Evolutionary conservation across 768 basidiomycete genomes (phyloP), one percentile per base, ranked within the genome.

Genomic region (Pleurotus cornucopiae): DNA sequence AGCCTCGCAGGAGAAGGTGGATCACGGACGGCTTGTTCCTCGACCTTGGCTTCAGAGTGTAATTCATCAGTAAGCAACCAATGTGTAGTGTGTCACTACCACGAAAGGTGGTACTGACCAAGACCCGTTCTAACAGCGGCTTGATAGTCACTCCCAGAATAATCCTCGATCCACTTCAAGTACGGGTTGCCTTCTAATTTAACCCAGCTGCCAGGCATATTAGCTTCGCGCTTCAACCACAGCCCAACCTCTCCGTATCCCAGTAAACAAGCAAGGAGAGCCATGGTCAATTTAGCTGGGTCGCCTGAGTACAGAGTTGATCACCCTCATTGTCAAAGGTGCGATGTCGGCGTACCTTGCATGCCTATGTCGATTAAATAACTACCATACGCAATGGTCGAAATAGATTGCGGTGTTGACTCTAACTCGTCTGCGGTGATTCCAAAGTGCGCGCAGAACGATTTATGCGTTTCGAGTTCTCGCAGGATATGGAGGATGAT

Each of bases 181-280:
- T 95, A 97, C 4, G 84, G 81, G 63, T 96, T 96, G 0, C 79
- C 82, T 7, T 84, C 79, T 54, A 84, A 65, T 37, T 75, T 63
- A 16, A 88, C 80, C 78, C 84, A 85, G 18, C 74, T 79, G 21
- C 73, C 72, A n/a, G 62, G 66, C 7, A 71, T 74, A 40, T 61
- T 63, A 37, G 73, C 78, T 57, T 86, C 77, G 37, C 77, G 81
- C 67, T 84, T 79, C 30, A 98, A 72, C 86, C 92, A 91, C 40
- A 91, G 71, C 1, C 94, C 94, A 0, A 94, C 91, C 66, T 96
- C 91, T 9, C 94, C 94, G 65, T 97, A 98, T 2, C 94, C 95
- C 0, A 96, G 72, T 6, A 96, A 75, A 66, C 95, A 98, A 6
- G 91, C 86, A 7, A 89, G 84, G 1, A 94, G 77, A 0, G 91